These are phyloP conservation scores for Boletus insuetus DNA, from an alignment of 768 basidiomycete species.

Conservation along the genomic window DNA sequence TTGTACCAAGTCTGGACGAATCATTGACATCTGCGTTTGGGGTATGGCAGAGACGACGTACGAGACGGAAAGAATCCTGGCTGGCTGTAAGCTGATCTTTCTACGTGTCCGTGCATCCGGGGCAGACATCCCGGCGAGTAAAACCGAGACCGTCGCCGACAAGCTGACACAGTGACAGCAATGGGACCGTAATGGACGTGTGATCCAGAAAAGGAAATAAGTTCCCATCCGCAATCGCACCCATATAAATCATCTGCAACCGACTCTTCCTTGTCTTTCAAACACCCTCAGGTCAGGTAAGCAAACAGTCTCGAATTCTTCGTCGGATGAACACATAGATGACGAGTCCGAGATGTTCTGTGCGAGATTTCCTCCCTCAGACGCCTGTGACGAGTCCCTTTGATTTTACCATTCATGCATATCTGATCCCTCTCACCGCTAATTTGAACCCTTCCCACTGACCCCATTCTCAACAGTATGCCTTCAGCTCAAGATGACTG, in stretches of 20 bases:
- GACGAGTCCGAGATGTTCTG: slow-evolving; percentile 77
- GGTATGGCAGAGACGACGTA: slow-evolving; percentile 32
- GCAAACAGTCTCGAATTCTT: slow-evolving; percentile 9
- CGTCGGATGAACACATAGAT: slow-evolving; percentile 52
- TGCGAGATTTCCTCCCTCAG: slow-evolving; percentile 59
- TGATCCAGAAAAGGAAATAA: slow-evolving; percentile 15
- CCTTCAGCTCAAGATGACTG: slow-evolving; percentile 54
- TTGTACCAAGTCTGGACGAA: slow-evolving; percentile 46
- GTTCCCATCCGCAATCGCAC: slow-evolving; percentile 14
- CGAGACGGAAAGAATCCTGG: slow-evolving; percentile 53
- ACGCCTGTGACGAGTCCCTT: slow-evolving; percentile 60
- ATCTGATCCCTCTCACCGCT: slow-evolving; percentile 49
- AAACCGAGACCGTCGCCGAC: neutral
- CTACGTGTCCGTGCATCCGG: slow-evolving; percentile 67
- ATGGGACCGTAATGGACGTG: neutral
- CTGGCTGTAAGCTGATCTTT: slow-evolving; percentile 60
- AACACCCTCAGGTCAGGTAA: slow-evolving; percentile 17
- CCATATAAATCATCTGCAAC: slow-evolving; percentile 9
- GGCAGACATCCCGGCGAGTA: slow-evolving; percentile 45
- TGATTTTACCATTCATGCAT: slow-evolving; percentile 90
- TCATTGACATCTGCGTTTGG: neutral
- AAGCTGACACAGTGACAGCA: neutral
- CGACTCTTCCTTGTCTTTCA: neutral
- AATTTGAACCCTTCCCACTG: neutral
- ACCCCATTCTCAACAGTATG: slow-evolving; percentile 32